Evolutionary conservation across 441 rosid genomes (phyloP).

Genomic region (Hura crepitans): DNA sequence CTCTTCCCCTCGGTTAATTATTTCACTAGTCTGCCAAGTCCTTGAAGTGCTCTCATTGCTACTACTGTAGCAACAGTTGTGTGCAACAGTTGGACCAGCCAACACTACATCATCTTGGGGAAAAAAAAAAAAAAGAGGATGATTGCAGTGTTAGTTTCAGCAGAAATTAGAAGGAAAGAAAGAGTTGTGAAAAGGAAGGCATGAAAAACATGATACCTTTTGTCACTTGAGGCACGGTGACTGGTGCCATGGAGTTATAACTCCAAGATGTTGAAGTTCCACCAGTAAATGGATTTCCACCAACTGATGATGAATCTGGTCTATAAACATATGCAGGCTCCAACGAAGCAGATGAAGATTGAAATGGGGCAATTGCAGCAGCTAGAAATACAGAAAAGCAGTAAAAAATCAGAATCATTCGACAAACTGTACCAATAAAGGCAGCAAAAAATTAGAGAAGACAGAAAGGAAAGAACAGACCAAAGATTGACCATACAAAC

Average conservation of each 20-base stretch:
- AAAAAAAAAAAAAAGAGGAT: neutral
- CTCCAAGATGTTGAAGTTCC: constrained; percentile 48
- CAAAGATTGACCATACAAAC: constrained; percentile 24
- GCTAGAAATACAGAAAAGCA: constrained; percentile 19
- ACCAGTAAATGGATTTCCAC: constrained; percentile 33
- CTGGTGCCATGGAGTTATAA: constrained; percentile 33
- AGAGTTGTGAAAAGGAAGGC: neutral
- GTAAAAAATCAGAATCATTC: constrained; percentile 16
- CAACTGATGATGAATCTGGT: constrained; percentile 45
- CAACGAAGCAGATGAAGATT: constrained; percentile 45
- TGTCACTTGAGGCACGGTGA: constrained; percentile 33
- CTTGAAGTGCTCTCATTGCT: constrained; percentile 55
- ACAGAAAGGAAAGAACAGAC: neutral
- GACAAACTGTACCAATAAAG: neutral
- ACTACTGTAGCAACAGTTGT: constrained; percentile 44
- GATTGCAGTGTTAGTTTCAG: constrained; percentile 8
- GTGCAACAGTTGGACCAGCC: constrained; percentile 29
- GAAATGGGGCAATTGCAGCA: constrained; percentile 46
- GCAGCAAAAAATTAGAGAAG: neutral
- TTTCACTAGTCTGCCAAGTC: constrained; percentile 39
- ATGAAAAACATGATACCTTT: constrained; percentile 38
- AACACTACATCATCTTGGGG: constrained; percentile 38
- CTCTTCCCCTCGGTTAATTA: constrained; percentile 39
- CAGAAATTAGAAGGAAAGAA: neutral
- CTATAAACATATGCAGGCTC: constrained; percentile 41